Conservation (phyloP, 306 rosid genomes). For the Vigna unguiculata region DNA sequence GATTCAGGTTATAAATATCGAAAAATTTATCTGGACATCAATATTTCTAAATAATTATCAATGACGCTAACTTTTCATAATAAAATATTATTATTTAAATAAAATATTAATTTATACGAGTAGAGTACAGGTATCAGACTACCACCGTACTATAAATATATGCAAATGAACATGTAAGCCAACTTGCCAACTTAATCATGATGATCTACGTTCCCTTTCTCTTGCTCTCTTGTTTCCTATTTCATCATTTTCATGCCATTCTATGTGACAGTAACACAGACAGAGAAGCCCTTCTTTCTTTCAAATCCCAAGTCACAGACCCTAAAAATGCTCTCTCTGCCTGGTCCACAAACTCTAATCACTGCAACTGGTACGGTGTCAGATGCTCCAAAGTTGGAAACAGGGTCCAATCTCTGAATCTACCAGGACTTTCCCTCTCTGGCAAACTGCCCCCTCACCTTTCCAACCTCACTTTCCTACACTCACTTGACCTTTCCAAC, state of each 20-base stretch:
- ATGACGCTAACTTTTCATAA: no score
- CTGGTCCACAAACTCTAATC: conserved; percentile 39
- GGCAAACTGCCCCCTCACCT: conserved; percentile 43
- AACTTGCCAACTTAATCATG: conserved; percentile 8
- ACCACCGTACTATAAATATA: no score
- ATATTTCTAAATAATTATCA: no score
- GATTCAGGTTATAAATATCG: no score
- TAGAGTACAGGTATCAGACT: no score
- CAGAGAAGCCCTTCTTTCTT: conserved; percentile 42
- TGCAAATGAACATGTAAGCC: no score
- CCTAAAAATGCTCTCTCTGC: conserved; percentile 31
- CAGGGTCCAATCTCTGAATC: conserved; percentile 48
- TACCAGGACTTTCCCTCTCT: conserved; percentile 36
- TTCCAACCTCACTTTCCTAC: conserved; percentile 46
- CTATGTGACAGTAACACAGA: conserved; percentile 26
- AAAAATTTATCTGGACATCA: no score
- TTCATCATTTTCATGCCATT: conserved; percentile 23
- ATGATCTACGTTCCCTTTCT: not conserved
- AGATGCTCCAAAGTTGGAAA: conserved; percentile 43
- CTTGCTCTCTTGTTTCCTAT: conserved; percentile 30
- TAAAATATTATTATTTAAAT: no score
- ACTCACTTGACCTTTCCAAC: conserved; percentile 42
- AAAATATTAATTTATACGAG: no score
- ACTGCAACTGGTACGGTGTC: conserved; percentile 51
- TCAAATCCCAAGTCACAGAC: conserved; percentile 47